Conservation (phyloP, 192 early-diverging fungal species). For the Linnemannia hyalina region DNA sequence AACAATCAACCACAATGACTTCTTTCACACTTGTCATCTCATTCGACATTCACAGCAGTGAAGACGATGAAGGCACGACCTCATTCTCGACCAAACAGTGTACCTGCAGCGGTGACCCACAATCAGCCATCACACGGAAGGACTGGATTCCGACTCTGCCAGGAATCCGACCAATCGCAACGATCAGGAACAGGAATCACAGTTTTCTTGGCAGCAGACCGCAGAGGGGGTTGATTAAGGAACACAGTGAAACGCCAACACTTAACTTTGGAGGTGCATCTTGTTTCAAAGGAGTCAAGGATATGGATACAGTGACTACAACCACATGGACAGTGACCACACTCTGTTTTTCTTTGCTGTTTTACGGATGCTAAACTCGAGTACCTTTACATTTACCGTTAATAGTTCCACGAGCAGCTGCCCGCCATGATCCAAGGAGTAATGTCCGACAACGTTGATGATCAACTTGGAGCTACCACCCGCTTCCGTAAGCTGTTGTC, state of each 20-base stretch:
- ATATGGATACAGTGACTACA: neutral
- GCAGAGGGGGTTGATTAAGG: neutral
- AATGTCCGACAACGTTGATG: conserved; percentile 83
- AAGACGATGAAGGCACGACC: neutral
- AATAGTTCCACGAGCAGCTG: conserved; percentile 80
- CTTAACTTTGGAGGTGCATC: neutral
- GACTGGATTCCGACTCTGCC: neutral
- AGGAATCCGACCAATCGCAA: neutral
- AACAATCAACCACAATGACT: neutral
- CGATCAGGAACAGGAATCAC: neutral
- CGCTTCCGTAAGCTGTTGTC: conserved; percentile 97
- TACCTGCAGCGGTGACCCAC: neutral
- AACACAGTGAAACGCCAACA: neutral
- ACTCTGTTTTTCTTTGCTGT: neutral
- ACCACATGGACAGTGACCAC: neutral
- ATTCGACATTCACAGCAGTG: neutral
- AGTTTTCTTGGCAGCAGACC: neutral
- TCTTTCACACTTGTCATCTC: neutral
- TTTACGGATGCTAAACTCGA: neutral
- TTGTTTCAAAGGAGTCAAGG: neutral
- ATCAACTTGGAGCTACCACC: conserved; percentile 84
- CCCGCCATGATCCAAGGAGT: conserved; percentile 85
- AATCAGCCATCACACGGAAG: neutral
- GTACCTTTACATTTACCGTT: neutral
- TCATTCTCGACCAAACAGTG: neutral